Evolutionary conservation across 169 alveolate species (phyloP).

Genomic region (Perkinsus marinus): DNA sequence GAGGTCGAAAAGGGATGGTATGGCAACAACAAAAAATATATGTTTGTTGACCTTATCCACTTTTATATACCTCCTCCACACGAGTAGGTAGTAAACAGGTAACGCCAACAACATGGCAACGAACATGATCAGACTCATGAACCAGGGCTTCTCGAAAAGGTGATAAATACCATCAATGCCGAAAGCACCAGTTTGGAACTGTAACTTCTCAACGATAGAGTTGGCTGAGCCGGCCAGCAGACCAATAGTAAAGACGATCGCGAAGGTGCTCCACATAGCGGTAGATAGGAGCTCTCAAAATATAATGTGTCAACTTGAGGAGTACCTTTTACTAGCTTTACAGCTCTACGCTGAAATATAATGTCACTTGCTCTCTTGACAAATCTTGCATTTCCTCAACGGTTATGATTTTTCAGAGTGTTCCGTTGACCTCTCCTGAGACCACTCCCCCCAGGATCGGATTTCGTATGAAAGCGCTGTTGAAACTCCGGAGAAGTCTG

Average conservation of each 20-base stretch:
- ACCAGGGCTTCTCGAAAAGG: slow-evolving; percentile 3
- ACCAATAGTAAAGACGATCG: neutral
- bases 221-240: neutral
- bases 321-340: neutral
- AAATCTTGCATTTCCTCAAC: neutral
- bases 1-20: neutral
- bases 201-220: neutral
- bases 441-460: no score
- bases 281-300: neutral
- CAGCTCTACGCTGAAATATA: neutral
- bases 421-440: no score
- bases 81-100: neutral
- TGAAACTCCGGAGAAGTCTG: no score
- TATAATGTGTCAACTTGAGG: neutral
- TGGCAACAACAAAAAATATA: neutral
- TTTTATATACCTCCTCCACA: neutral
- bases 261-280: neutral
- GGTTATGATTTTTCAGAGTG: neutral
- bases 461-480: no score
- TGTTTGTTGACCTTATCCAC: neutral
- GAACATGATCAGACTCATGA: neutral
- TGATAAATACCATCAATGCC: neutral
- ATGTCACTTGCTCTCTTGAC: neutral
- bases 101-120: neutral
- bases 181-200: neutral